Evolutionary conservation across 371 early-diverging fungal species (phyloP).

Genomic region (Mortierella sp.): DNA sequence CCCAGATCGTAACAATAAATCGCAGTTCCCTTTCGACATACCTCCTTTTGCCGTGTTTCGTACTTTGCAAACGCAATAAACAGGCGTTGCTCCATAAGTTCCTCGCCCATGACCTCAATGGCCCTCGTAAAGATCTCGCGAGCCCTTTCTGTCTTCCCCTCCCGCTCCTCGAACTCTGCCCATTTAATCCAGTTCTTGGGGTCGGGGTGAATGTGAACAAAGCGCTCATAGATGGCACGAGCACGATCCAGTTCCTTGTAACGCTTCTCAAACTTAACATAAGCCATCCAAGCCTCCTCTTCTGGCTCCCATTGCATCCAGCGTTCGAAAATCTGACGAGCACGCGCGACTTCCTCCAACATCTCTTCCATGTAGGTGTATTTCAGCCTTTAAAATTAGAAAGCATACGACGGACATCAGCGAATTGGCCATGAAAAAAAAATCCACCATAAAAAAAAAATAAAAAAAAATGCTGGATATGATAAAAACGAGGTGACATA

Average conservation of each 20-base stretch:
- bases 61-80: slow-evolving; percentile 96
- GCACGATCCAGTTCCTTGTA: slow-evolving; percentile 90
- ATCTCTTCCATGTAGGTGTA: slow-evolving; percentile 98
- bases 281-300: slow-evolving; percentile 93
- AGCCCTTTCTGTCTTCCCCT: slow-evolving; percentile 78
- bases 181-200: slow-evolving; percentile 97
- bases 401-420: not conserved
- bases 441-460: no score
- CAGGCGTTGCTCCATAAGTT: slow-evolving; percentile 89
- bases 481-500: not conserved
- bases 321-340: slow-evolving; percentile 94
- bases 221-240: slow-evolving; percentile 83
- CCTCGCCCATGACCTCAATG: slow-evolving; percentile 90
- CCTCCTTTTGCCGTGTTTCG: slow-evolving; percentile 90
- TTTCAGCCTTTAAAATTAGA: slow-evolving; percentile 65
- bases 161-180: slow-evolving; percentile 94
- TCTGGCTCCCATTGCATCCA: slow-evolving; percentile 99
- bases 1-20: no score
- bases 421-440: no score
- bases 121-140: slow-evolving; percentile 89
- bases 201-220: slow-evolving; percentile 90
- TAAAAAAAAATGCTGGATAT: no score
- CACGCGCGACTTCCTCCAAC: slow-evolving; percentile 90
- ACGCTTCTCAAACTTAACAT: slow-evolving; percentile 93
- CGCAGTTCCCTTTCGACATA: no score